Evolutionary conservation across 2,329 filamentous ascomycete species (phyloP).

Genomic region (Zarea fungicola): DNA sequence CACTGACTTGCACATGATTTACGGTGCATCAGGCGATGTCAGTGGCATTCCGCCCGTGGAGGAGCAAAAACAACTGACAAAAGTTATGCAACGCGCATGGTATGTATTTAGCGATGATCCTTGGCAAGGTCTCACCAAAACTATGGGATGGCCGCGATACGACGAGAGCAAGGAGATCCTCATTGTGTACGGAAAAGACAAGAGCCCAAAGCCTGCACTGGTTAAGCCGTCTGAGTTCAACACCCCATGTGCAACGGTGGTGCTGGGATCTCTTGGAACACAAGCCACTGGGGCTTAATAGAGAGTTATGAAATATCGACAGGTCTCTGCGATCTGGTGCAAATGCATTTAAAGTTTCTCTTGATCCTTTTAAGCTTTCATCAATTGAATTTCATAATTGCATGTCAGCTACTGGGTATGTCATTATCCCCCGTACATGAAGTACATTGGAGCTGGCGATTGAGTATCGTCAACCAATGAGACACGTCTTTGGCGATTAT

Average conservation of each 20-base stretch:
- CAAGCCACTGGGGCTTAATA: neutral
- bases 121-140: conserved; percentile 24
- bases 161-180: conserved; percentile 20
- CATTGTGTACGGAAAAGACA: conserved; percentile 22
- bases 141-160: conserved; percentile 33
- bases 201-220: conserved; percentile 19
- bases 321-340: too few relatives aligned
- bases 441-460: too few relatives aligned
- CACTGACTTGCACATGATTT: conserved; percentile 42
- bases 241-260: conserved; percentile 20
- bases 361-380: too few relatives aligned
- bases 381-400: too few relatives aligned
- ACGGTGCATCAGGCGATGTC: conserved; percentile 35
- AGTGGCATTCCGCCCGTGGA: conserved; percentile 30
- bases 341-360: too few relatives aligned
- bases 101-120: conserved; percentile 35
- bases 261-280: conserved; percentile 19
- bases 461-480: too few relatives aligned
- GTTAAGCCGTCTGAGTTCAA: conserved; percentile 23
- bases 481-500: too few relatives aligned
- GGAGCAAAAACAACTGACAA: conserved; percentile 27
- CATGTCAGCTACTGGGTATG: too few relatives aligned
- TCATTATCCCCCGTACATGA: too few relatives aligned
- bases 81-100: conserved; percentile 37
- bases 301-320: too few relatives aligned